phyloP scores from a whole-genome alignment of 495 filamentous ascomycete genomes.

The Lophiotrema nucula region DNA sequence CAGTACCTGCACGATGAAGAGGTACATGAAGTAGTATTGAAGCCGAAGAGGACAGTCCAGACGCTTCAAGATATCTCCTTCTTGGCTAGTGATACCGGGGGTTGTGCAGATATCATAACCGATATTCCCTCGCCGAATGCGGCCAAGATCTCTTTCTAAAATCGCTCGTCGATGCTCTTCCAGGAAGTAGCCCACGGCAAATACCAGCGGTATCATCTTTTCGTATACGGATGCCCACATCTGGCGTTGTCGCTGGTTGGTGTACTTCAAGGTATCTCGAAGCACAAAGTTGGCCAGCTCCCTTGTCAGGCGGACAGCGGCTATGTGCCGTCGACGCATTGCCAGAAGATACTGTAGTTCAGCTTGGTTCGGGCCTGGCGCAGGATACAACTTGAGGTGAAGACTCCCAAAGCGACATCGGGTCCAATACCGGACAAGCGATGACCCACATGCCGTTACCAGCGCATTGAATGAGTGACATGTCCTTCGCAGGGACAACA shows the following conservation, averaged over 20 bases:
- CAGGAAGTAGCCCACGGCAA: conserved; percentile 30
- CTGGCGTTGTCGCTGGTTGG: conserved; percentile 23
- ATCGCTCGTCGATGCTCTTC: conserved; percentile 28
- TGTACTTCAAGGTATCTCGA: conserved; percentile 21
- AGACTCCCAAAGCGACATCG: conserved; percentile 15
- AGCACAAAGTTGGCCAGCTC: conserved; percentile 30
- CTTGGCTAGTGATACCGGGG: conserved; percentile 22
- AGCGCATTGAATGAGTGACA: conserved; percentile 22
- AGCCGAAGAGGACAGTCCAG: conserved; percentile 23
- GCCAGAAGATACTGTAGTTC: conserved; percentile 28
- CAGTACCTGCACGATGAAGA: conserved; percentile 31
- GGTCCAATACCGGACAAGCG: conserved; percentile 31
- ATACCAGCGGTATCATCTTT: conserved; percentile 32
- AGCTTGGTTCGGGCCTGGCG: conserved; percentile 23
- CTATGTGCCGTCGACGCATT: conserved; percentile 29
- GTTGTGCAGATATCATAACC: conserved; percentile 28
- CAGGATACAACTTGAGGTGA: conserved; percentile 28
- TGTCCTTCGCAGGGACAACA: conserved; percentile 24
- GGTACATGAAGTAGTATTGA: conserved; percentile 33
- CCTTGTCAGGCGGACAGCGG: conserved; percentile 25
- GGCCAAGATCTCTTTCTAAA: conserved; percentile 25
- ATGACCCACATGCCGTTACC: conserved; percentile 14
- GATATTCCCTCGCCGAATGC: conserved; percentile 17
- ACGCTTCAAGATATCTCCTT: conserved; percentile 16
- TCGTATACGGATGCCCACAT: conserved; percentile 30